Percentiles rank a stretch among this genome's conserved stretches.
Evolutionary conservation across 805 yeast species (phyloP).

Genomic region (Suhomyces tanzawaensis): DNA sequence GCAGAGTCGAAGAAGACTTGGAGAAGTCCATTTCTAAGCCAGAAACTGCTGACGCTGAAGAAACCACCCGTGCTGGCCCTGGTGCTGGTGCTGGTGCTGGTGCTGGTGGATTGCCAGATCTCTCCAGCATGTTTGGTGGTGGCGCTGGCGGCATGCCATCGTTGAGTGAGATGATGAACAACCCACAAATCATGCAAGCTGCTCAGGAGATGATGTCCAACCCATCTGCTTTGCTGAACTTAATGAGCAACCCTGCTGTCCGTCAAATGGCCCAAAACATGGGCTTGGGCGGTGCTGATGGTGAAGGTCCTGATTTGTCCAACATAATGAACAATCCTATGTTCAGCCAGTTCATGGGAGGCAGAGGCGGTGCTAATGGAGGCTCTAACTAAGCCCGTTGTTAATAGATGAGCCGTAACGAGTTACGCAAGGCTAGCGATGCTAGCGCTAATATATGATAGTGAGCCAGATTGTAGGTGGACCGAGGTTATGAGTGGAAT

Average conservation of each 20-base stretch:
- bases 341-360: constrained; percentile 66
- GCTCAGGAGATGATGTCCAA: constrained; percentile 86
- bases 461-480: too few relatives aligned
- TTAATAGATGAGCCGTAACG: too few relatives aligned
- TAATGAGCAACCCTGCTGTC: constrained; percentile 78
- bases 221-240: constrained; percentile 69
- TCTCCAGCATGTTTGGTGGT: constrained; percentile 65
- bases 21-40: constrained; percentile 37
- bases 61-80: constrained; percentile 23
- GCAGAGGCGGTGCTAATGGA: constrained; percentile 18
- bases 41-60: constrained; percentile 17
- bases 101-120: constrained; percentile 69
- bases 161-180: constrained; percentile 68
- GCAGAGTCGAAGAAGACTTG: constrained; percentile 76
- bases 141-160: constrained; percentile 72
- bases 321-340: constrained; percentile 81
- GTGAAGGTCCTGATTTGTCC: constrained; percentile 51
- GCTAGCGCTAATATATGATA: too few relatives aligned
- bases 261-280: constrained; percentile 80
- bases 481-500: too few relatives aligned
- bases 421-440: too few relatives aligned
- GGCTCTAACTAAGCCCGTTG: too few relatives aligned
- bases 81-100: constrained; percentile 41
- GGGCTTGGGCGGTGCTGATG: constrained; percentile 61
- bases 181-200: constrained; percentile 90